Percentiles rank a stretch among this genome's conserved stretches.
Evolutionary conservation across 2,329 filamentous ascomycete species (phyloP).

Genomic region (Ampelomyces quisqualis): DNA sequence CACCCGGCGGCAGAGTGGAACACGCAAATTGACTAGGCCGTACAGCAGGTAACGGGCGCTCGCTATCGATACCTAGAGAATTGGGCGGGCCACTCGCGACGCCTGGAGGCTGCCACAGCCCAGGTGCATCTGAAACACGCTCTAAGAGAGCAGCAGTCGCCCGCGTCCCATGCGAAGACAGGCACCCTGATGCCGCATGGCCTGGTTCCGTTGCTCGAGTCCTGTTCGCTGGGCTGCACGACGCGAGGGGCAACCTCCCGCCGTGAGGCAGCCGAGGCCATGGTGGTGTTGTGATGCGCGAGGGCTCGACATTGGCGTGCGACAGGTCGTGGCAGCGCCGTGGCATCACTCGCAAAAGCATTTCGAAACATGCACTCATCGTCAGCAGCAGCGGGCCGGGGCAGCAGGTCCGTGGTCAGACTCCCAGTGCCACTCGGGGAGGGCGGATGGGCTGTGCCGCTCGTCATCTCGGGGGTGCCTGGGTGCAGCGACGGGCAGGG

Average conservation of each 20-base stretch:
- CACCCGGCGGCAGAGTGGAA: slow-evolving; percentile 12
- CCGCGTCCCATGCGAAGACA: slow-evolving; percentile 15
- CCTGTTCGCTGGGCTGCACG: slow-evolving; percentile 15
- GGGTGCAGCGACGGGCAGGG: slow-evolving; percentile 32
- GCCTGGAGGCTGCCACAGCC: slow-evolving; percentile 16
- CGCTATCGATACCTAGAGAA: slow-evolving; percentile 23
- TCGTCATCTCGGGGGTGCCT: slow-evolving; percentile 41
- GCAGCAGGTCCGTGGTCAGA: slow-evolving; percentile 30
- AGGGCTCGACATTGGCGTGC: slow-evolving; percentile 30
- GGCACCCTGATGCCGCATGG: slow-evolving; percentile 26
- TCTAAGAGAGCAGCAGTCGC: slow-evolving; percentile 14
- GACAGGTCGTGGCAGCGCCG: slow-evolving; percentile 23
- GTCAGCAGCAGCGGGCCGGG: slow-evolving; percentile 33
- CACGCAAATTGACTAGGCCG: slow-evolving; percentile 8
- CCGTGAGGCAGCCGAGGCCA: no score
- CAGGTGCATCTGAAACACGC: slow-evolving; percentile 30
- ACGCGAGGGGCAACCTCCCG: slow-evolving; percentile 17
- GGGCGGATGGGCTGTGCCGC: slow-evolving; percentile 21
- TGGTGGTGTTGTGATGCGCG: slow-evolving; percentile 20
- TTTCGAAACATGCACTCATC: slow-evolving; percentile 39
- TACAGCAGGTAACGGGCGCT: slow-evolving; percentile 2
- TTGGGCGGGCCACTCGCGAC: slow-evolving; percentile 15
- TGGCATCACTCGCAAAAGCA: slow-evolving; percentile 29
- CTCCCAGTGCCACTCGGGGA: slow-evolving; percentile 25
- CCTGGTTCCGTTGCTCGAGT: slow-evolving; percentile 17